Evolutionary conservation across 75 land plant genomes (phyloP).

Genomic region (Ceratopteris richardii): DNA sequence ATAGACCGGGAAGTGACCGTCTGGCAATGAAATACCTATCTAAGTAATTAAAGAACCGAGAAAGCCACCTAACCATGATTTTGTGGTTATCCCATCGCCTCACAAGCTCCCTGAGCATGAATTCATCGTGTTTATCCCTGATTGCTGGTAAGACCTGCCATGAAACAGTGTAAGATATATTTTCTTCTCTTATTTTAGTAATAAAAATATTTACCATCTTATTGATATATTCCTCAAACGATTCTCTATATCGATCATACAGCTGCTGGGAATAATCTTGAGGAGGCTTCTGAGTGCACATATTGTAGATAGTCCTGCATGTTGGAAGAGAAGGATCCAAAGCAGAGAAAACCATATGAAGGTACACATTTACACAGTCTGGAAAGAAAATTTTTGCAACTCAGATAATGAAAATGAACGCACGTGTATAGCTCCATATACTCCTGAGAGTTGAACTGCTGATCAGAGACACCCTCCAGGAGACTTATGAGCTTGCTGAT

Average conservation of each 20-base stretch:
- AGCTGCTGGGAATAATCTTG: conserved; percentile 81
- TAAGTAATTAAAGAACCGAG: conserved; percentile 74
- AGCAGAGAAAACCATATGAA: too few species aligned
- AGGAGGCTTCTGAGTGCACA: conserved; percentile 84
- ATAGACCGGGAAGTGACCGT: conserved; percentile 57
- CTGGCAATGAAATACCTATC: conserved; percentile 80
- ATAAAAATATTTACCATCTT: conserved; percentile 23
- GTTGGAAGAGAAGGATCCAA: too few species aligned
- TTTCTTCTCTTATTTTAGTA: not conserved
- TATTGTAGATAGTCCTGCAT: conserved; percentile 66
- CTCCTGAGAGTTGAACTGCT: conserved; percentile 80
- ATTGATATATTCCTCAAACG: conserved; percentile 64
- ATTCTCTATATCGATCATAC: conserved; percentile 60
- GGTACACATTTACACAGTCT: too few species aligned
- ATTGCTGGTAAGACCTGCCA: conserved; percentile 65
- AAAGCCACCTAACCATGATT: conserved; percentile 84
- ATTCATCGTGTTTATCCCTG: conserved; percentile 81
- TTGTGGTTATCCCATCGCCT: conserved; percentile 82
- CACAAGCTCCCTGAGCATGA: conserved; percentile 84
- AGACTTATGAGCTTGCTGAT: conserved; percentile 84
- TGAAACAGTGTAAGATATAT: too few species aligned
- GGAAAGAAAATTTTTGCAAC: too few species aligned
- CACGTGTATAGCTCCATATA: conserved; percentile 97
- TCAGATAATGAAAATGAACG: conserved; percentile 15
- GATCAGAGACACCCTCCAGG: conserved; percentile 73